These are phyloP conservation scores for Medicago ruthenica DNA, from an alignment of 306 rosid species.

Conservation along the genomic window DNA sequence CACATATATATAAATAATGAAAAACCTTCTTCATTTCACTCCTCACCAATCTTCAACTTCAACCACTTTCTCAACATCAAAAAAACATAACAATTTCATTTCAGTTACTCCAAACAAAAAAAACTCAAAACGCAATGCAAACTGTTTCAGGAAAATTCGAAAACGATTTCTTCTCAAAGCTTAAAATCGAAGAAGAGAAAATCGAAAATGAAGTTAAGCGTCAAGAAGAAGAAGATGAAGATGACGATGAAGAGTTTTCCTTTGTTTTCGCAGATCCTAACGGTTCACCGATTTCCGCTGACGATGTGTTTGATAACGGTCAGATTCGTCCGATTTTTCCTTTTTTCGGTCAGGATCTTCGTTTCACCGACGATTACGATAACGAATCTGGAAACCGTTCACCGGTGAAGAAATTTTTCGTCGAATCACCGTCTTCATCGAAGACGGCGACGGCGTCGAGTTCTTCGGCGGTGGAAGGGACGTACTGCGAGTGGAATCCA, in stretches of 20 bases:
- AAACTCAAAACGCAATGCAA: constrained; percentile 54
- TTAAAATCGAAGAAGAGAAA: constrained; percentile 36
- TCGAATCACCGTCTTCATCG: constrained; percentile 38
- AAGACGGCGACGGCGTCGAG: background rate
- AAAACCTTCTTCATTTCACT: background rate
- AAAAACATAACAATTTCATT: background rate
- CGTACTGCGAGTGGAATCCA: constrained; percentile 78
- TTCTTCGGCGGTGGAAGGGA: constrained; percentile 40
- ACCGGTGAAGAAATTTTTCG: constrained; percentile 64
- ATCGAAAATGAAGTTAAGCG: background rate
- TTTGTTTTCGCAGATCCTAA: constrained; percentile 61
- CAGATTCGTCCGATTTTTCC: constrained; percentile 78
- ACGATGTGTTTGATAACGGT: constrained; percentile 73
- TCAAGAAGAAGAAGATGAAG: background rate
- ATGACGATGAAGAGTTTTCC: constrained; percentile 67
- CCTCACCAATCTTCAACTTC: constrained; percentile 7
- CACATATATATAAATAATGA: constrained; percentile 23
- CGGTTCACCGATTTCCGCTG: constrained; percentile 70
- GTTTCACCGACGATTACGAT: constrained; percentile 43
- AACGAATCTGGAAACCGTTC: constrained; percentile 44
- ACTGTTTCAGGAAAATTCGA: constrained; percentile 45
- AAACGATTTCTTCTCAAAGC: constrained; percentile 49
- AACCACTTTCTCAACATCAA: background rate
- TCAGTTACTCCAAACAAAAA: background rate
- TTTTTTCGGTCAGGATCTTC: constrained; percentile 63